A percentile compares a stretch with the other conserved stretches of the same genome.
phyloP scores from a whole-genome alignment of 805 yeast species.

The Saccharomyces paradoxus region DNA sequence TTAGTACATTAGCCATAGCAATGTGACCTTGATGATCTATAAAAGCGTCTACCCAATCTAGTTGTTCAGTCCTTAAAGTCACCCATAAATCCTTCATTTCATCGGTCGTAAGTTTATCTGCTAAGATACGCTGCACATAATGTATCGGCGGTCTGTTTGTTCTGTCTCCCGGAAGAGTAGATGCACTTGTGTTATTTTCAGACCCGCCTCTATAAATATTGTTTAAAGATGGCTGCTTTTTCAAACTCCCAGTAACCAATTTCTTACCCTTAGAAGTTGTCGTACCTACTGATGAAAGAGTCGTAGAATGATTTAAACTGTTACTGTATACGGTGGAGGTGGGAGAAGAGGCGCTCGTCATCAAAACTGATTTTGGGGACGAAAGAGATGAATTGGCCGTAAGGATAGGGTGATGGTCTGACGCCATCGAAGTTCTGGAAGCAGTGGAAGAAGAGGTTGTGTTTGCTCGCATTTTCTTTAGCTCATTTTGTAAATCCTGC shows the following conservation, averaged over 20 bases:
- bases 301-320: not conserved
- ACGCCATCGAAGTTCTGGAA: not conserved
- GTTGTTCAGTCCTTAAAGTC: conserved; percentile 81
- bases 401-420: not conserved
- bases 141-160: conserved; percentile 52
- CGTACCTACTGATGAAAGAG: not conserved
- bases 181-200: conserved; percentile 16
- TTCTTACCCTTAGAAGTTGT: conserved; percentile 1
- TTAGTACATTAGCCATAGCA: conserved; percentile 60
- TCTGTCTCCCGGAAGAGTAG: conserved; percentile 24
- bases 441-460: not conserved
- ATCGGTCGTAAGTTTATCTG: conserved; percentile 55
- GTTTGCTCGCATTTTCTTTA: conserved; percentile 42
- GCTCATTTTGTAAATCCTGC: conserved; percentile 77
- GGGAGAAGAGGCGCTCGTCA: not conserved
- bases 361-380: not conserved
- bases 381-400: not conserved
- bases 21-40: conserved; percentile 75
- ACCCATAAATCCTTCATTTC: conserved; percentile 84
- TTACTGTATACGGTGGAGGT: not conserved
- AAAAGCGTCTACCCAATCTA: conserved; percentile 73
- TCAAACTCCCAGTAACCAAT: not conserved
- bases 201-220: not conserved
- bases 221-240: not conserved
- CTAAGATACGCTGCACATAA: conserved; percentile 67